Conservation (phyloP, 441 rosid species). For the Bocquillonia castaneifolia region DNA sequence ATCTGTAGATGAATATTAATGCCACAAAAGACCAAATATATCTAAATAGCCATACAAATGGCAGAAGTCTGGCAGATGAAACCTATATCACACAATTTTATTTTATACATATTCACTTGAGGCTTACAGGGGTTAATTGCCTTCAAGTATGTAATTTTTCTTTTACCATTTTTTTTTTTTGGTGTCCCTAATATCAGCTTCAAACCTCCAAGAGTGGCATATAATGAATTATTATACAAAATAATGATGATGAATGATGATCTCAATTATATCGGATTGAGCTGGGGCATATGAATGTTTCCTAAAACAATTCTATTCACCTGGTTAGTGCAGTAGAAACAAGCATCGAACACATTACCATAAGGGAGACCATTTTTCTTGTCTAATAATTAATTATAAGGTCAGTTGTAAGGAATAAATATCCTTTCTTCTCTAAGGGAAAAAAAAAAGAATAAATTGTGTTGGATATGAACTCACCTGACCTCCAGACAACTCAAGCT, state of each 20-base stretch:
- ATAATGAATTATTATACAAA: not conserved
- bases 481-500: conserved; percentile 74
- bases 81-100: not conserved
- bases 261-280: not conserved
- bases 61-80: not conserved
- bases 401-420: not conserved
- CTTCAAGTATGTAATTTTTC: not conserved
- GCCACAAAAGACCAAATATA: not conserved
- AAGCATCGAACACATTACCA: not conserved
- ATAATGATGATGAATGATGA: not conserved
- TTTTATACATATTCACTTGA: not conserved
- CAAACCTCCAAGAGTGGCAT: not conserved
- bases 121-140: not conserved
- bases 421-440: not conserved
- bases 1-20: not conserved
- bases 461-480: conserved; percentile 46
- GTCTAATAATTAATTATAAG: not conserved
- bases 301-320: not conserved
- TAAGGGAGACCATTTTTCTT: not conserved
- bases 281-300: not conserved
- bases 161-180: not conserved
- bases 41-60: not conserved
- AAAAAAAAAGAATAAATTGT: not conserved
- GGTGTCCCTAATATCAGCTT: not conserved
- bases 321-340: not conserved